phyloP scores from a whole-genome alignment of 78 protist species.

The Dictyostelium brefeldianum region DNA sequence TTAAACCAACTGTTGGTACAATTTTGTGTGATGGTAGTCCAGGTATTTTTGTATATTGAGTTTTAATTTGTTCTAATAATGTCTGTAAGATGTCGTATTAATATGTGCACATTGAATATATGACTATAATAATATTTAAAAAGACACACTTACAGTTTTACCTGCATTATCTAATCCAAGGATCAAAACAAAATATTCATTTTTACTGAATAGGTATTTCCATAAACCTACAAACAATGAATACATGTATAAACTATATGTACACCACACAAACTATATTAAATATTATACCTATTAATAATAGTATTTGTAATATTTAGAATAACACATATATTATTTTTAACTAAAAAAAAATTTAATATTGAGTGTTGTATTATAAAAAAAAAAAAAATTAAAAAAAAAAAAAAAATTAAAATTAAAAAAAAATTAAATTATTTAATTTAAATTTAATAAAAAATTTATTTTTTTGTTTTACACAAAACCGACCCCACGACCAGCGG shows the following conservation, averaged over 20 bases:
- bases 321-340: not conserved
- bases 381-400: not conserved
- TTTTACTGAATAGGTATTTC: conserved; percentile 80
- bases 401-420: not conserved
- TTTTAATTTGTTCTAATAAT: conserved; percentile 70
- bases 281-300: not conserved
- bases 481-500: too few relatives aligned
- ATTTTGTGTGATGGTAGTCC: conserved; percentile 59
- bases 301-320: not conserved
- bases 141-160: conserved; percentile 71
- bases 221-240: conserved; percentile 70
- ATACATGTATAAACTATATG: conserved; percentile 69
- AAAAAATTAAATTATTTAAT: not conserved
- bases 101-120: not conserved
- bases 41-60: conserved; percentile 74
- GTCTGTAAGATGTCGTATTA: conserved; percentile 17
- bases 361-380: not conserved
- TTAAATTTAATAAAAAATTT: too few relatives aligned
- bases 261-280: not conserved
- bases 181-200: conserved; percentile 81
- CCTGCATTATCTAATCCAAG: conserved; percentile 88
- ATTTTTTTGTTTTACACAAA: too few relatives aligned
- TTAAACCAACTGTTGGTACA: conserved; percentile 78
- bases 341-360: not conserved
- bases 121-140: too few relatives aligned